Base-by-base conservation (phyloP, 202 grass and related monocot genomes). In the Carex sylvatica region DNA sequence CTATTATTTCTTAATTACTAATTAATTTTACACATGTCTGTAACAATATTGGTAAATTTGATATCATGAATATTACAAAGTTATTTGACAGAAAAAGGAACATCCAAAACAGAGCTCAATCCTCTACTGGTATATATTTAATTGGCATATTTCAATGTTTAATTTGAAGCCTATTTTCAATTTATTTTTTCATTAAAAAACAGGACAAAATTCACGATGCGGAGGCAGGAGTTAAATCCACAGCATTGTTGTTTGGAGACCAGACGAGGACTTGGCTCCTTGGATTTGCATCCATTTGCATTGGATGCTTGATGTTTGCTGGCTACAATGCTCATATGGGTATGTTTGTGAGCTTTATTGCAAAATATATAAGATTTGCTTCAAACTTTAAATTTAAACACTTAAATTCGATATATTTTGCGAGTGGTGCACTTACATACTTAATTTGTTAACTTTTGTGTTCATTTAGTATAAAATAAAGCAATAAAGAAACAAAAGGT, bases 321-420 rank as follows among this genome's bases (percentile, higher is more conserved):
- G 88, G 88, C 8, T 86, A 84, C 51, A 87, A 87, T 81, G 88
- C 88, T 59, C 56, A 70, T 26, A 85, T 90, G 66, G 88, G 88
- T 87, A 84, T 38, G 60, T 65, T 47, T 47, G 65, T 31, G 12
- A 70, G 26, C 24, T 80, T 62, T 5, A 62, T 61, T 5, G 10
- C 53, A 60, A 61, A 10, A 60, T 62, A 70, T 62, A 63, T 80
- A 35, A 16, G 19, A 56, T 56, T 6, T 30, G 3, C 26, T 36
- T 70, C 16, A 10, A n/a, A 9, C 0, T 0, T 10, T 24, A 13
- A 16, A 69, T n/a, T 46, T n/a, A 69, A 69, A 6, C 65, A 5
- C 13, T 22, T 38, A 31, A 69, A 69, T 12, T 46, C 9, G 9
- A 46, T 46, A 1, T 46, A 10, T 46, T 44, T 44, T 2, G 40